Conservation (phyloP, 2,329 filamentous ascomycete genomes). For the Helotiales sp. region DNA sequence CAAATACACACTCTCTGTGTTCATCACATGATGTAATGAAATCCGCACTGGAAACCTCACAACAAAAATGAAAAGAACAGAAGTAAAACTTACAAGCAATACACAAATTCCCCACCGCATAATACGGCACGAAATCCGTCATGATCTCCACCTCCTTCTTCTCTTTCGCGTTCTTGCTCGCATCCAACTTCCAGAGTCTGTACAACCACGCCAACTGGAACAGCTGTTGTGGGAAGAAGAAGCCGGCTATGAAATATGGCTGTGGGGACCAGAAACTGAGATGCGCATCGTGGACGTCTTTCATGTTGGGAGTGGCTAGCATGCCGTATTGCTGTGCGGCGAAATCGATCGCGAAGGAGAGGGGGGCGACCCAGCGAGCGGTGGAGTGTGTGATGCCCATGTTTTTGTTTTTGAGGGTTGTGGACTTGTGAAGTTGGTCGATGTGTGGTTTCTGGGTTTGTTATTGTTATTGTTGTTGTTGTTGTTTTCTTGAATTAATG, state of each 20-base stretch:
- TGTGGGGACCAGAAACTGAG: constrained; percentile 63
- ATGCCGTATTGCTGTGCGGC: constrained; percentile 64
- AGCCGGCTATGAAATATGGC: constrained; percentile 62
- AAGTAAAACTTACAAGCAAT: constrained; percentile 55
- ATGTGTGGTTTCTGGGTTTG: no score
- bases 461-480: no score
- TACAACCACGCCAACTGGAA: constrained; percentile 64
- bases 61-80: no score
- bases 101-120: constrained; percentile 61
- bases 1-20: no score
- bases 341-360: constrained; percentile 61
- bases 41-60: no score
- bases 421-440: no score
- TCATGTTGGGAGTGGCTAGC: constrained; percentile 61
- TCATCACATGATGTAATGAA: no score
- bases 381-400: constrained; percentile 61
- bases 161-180: constrained; percentile 45
- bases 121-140: constrained; percentile 59
- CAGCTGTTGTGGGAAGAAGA: constrained; percentile 66
- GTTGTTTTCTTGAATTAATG: not conserved
- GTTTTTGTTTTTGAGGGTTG: constrained; percentile 16
- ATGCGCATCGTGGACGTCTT: constrained; percentile 61
- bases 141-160: constrained; percentile 53
- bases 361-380: constrained; percentile 58
- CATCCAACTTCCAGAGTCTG: constrained; percentile 55